phyloP scores from a whole-genome alignment of 805 yeast genomes.

The Candida pseudofarinosa region DNA sequence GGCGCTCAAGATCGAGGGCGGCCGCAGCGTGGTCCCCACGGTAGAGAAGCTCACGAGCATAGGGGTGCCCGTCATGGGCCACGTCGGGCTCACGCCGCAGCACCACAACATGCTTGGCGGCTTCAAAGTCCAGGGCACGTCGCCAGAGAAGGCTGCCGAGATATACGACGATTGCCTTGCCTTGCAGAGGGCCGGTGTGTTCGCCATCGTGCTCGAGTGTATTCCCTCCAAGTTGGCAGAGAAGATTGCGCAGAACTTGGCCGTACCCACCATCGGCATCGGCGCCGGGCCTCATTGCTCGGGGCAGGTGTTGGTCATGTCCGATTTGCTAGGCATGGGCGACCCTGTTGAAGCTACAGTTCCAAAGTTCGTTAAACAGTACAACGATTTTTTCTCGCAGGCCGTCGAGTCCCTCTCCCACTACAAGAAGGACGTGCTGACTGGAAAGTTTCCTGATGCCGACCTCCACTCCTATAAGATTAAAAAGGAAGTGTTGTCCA shows the following conservation, averaged over 20 bases:
- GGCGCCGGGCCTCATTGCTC: conserved; percentile 86
- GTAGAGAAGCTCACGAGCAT: conserved; percentile 53
- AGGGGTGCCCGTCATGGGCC: conserved; percentile 91
- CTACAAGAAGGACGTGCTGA: conserved; percentile 60
- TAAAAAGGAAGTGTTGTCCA: conserved; percentile 53
- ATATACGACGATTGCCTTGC: conserved; percentile 65
- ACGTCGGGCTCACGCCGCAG: conserved; percentile 91
- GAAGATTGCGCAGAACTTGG: conserved; percentile 54
- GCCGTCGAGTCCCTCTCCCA: conserved; percentile 49
- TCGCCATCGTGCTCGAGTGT: conserved; percentile 76
- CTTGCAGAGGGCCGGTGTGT: conserved; percentile 73
- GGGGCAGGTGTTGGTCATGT: conserved; percentile 88
- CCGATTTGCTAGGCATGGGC: conserved; percentile 77
- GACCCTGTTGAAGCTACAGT: conserved; percentile 46
- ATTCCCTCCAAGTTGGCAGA: conserved; percentile 72
- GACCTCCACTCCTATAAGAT: conserved; percentile 64
- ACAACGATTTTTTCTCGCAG: conserved; percentile 45
- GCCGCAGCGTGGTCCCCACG: conserved; percentile 51
- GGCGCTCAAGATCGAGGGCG: conserved; percentile 86
- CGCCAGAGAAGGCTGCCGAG: conserved; percentile 47
- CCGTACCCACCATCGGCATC: conserved; percentile 87
- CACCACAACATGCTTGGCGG: conserved; percentile 77
- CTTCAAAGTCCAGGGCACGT: conserved; percentile 78
- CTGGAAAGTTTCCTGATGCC: conserved; percentile 54
- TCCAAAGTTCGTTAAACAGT: conserved; percentile 71